Evolutionary conservation across 2,329 filamentous ascomycete genomes (phyloP).

Genomic region (Penicillium sp.): DNA sequence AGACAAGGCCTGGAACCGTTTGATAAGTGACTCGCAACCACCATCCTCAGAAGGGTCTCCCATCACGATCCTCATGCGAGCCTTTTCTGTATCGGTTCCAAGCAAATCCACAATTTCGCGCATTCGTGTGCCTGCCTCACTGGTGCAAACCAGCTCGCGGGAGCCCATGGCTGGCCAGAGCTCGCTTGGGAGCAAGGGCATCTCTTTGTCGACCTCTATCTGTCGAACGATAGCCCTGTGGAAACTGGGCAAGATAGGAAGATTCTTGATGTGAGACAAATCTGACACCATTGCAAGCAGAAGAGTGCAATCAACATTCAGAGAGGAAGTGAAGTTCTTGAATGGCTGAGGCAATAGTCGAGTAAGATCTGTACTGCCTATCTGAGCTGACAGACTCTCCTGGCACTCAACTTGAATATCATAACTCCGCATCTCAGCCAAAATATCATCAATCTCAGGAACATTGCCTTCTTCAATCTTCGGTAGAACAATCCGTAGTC

Average conservation of each 20-base stretch:
- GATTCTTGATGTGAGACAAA: constrained; percentile 59
- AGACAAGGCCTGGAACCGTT: constrained; percentile 48
- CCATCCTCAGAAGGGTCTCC: constrained; percentile 43
- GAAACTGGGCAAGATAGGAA: constrained; percentile 51
- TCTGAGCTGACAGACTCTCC: constrained; percentile 15
- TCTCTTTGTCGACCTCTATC: constrained; percentile 62
- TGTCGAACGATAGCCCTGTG: constrained; percentile 64
- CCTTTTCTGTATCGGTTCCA: constrained; percentile 61
- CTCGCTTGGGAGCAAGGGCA: constrained; percentile 59
- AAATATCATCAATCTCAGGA: constrained; percentile 56
- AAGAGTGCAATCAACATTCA: constrained; percentile 60
- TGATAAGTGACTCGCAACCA: constrained; percentile 33
- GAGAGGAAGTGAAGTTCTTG: constrained; percentile 42
- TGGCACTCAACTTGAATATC: constrained; percentile 46
- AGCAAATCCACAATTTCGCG: constrained; percentile 65
- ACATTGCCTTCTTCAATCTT: constrained; percentile 54
- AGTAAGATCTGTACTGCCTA: constrained; percentile 24
- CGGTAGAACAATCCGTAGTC: constrained; percentile 60
- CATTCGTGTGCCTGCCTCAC: constrained; percentile 65
- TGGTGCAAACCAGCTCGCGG: constrained; percentile 64
- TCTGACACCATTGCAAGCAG: constrained; percentile 72
- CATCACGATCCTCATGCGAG: constrained; percentile 60
- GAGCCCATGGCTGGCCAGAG: constrained; percentile 62
- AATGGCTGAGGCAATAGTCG: constrained; percentile 42
- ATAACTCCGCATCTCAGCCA: constrained; percentile 56